Percentiles rank a stretch among this genome's conserved stretches.
These are phyloP conservation scores for Yarrowia galli DNA, from an alignment of 1,139 yeast genomes.

Conservation along the genomic window DNA sequence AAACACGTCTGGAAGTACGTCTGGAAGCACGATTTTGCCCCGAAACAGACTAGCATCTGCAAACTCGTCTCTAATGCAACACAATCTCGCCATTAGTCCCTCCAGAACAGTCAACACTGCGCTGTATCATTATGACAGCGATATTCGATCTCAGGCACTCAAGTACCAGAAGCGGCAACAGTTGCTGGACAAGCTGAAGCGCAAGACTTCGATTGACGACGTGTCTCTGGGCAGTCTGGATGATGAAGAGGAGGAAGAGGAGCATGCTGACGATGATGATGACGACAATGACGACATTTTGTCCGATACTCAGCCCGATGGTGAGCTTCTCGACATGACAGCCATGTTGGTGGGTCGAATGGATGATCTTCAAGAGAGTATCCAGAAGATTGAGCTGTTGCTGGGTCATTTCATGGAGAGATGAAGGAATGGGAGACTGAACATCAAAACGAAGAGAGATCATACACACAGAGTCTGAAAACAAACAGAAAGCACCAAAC, in stretches of 20 bases:
- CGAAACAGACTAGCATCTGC: slow-evolving; percentile 19
- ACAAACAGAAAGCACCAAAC: not conserved
- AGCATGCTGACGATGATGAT: slow-evolving; percentile 3
- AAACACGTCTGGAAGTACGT: slow-evolving; percentile 12
- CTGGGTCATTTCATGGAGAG: slow-evolving; percentile 21
- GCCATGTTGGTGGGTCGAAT: slow-evolving; percentile 28
- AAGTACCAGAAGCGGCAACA: slow-evolving; percentile 31
- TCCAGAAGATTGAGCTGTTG: slow-evolving; percentile 34
- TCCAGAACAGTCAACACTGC: slow-evolving; percentile 22
- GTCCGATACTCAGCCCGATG: slow-evolving; percentile 30
- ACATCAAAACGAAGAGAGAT: not conserved
- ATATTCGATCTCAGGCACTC: slow-evolving; percentile 21
- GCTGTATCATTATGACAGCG: slow-evolving; percentile 26
- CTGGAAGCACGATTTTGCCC: slow-evolving; percentile 15
- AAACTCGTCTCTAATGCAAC: slow-evolving; percentile 25
- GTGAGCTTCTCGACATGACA: slow-evolving; percentile 30
- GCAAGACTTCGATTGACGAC: slow-evolving; percentile 27
- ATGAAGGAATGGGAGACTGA: no score
- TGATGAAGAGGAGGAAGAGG: slow-evolving; percentile 28
- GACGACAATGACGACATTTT: slow-evolving; percentile 28
- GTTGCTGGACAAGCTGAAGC: slow-evolving; percentile 24
- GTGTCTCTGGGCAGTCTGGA: slow-evolving; percentile 30
- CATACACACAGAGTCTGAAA: no score
- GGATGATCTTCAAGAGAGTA: slow-evolving; percentile 31
- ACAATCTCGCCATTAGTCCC: slow-evolving; percentile 19